These are phyloP conservation scores for Sporisorium graminicola DNA, from an alignment of 1,284 basidiomycete genomes.

Conservation along the genomic window DNA sequence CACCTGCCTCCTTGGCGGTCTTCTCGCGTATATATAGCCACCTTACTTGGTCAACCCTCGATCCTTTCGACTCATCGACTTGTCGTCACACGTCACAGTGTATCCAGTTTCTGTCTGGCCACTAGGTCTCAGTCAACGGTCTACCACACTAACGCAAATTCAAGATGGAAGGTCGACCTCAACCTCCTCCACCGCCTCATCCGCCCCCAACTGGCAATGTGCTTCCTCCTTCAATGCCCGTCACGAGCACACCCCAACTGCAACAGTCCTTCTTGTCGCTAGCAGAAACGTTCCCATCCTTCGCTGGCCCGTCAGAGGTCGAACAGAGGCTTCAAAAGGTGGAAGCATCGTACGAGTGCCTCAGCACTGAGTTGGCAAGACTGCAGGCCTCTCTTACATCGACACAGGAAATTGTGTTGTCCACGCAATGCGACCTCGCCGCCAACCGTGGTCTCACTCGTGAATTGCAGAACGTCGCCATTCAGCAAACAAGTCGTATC, in stretches of 20 bases:
- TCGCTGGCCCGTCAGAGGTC: background rate
- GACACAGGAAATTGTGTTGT: constrained; percentile 8
- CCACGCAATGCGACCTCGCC: constrained; percentile 1
- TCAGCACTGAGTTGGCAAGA: background rate
- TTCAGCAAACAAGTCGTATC: background rate
- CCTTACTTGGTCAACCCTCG: background rate
- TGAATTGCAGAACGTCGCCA: background rate
- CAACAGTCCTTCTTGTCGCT: constrained; percentile 8
- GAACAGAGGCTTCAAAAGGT: constrained; percentile 6
- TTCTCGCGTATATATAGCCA: background rate
- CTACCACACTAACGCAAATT: background rate
- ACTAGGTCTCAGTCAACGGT: background rate
- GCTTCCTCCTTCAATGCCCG: background rate
- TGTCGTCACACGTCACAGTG: constrained; percentile 1
- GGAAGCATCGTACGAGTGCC: background rate
- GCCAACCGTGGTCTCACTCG: background rate
- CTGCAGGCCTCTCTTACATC: background rate
- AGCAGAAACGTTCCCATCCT: background rate
- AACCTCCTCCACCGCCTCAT: too few species aligned
- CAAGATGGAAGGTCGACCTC: background rate
- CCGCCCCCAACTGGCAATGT: background rate
- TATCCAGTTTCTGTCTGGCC: background rate
- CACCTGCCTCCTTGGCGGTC: background rate
- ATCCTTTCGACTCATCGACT: background rate
- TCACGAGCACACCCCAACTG: background rate